Conservation (phyloP, 2,329 filamentous ascomycete species). For the Lasiodiplodia gonubiensis region DNA sequence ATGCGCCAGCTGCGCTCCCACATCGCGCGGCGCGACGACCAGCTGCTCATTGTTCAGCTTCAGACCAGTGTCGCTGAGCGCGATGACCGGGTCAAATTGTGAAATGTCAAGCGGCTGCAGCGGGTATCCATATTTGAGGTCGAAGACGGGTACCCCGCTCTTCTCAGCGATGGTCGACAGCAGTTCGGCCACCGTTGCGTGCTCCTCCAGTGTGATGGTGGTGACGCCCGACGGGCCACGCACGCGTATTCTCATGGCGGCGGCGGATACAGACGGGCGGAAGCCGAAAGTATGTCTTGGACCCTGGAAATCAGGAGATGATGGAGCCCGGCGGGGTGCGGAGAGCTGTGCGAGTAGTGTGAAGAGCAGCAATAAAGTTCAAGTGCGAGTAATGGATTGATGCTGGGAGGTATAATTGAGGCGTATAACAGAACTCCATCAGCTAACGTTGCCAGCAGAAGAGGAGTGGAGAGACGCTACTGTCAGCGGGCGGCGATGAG, state of each 20-base stretch:
- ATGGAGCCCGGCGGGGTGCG: slow-evolving; percentile 4
- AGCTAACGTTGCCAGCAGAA: neutral
- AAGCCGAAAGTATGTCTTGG: neutral
- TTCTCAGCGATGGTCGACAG: slow-evolving; percentile 65
- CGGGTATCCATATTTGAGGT: slow-evolving; percentile 85
- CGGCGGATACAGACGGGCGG: slow-evolving; percentile 32
- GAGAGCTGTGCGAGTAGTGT: neutral
- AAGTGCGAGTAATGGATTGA: neutral
- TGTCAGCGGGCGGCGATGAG: neutral
- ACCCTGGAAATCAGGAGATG: neutral
- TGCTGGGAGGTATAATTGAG: neutral
- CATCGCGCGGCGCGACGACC: slow-evolving; percentile 61
- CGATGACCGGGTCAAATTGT: slow-evolving; percentile 55
- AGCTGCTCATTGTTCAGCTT: slow-evolving; percentile 72
- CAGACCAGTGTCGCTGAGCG: slow-evolving; percentile 62
- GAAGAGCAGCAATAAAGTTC: neutral
- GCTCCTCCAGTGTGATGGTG: slow-evolving; percentile 70
- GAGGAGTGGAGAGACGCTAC: neutral
- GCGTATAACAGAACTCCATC: too few species aligned
- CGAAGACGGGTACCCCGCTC: slow-evolving; percentile 70
- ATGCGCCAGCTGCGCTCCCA: slow-evolving; percentile 32
- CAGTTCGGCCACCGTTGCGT: slow-evolving; percentile 69
- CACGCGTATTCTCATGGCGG: slow-evolving; percentile 74
- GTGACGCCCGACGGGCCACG: slow-evolving; percentile 76
- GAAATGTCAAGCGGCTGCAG: slow-evolving; percentile 71